phyloP scores from a whole-genome alignment of 768 basidiomycete genomes.

The Agaricus sinodeliciosus region DNA sequence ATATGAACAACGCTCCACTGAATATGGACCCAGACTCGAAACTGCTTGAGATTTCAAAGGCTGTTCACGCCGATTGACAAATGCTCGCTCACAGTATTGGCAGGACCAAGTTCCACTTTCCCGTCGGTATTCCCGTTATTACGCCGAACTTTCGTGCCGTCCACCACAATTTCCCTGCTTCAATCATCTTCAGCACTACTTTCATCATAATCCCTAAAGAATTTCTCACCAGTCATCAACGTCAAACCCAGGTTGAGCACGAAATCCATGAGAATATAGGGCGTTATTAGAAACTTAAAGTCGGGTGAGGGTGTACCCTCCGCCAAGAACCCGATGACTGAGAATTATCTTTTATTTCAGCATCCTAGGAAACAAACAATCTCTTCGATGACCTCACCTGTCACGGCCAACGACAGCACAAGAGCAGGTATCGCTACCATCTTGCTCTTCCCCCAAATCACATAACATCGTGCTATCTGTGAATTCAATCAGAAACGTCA shows the following conservation, averaged over 20 bases:
- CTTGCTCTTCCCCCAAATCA: slow-evolving; percentile 29
- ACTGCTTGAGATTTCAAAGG: slow-evolving; percentile 8
- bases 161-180: slow-evolving; percentile 26
- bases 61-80: neutral
- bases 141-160: slow-evolving; percentile 20
- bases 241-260: slow-evolving; percentile 29
- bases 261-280: slow-evolving; percentile 26
- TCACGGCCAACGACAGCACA: slow-evolving; percentile 24
- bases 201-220: neutral
- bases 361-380: neutral
- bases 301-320: slow-evolving; percentile 14
- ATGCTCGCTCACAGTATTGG: slow-evolving; percentile 19
- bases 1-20: slow-evolving; percentile 12
- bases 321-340: slow-evolving; percentile 18
- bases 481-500: no score
- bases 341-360: neutral
- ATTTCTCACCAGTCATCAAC: slow-evolving; percentile 23
- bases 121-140: slow-evolving; percentile 16
- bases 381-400: slow-evolving; percentile 21
- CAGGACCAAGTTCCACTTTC: slow-evolving; percentile 18
- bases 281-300: slow-evolving; percentile 10
- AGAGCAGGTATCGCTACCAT: slow-evolving; percentile 21
- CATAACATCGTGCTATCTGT: slow-evolving; percentile 28
- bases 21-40: slow-evolving; percentile 20
- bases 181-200: neutral